Evolutionary conservation across 2,329 filamentous ascomycete genomes (phyloP).

Genomic region (Elsinoe perseae): DNA sequence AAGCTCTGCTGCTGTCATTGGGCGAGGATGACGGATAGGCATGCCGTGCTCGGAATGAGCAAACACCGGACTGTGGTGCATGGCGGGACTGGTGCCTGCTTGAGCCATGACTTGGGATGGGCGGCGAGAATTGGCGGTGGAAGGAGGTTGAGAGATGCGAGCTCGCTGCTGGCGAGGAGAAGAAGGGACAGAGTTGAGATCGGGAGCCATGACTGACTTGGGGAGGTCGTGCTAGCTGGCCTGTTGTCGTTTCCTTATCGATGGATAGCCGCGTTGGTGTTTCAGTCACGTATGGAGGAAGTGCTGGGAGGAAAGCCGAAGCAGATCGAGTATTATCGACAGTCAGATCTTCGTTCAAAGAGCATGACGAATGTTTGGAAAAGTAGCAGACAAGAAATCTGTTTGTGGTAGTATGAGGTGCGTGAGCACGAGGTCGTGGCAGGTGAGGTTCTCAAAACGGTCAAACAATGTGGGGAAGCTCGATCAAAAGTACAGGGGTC

Average conservation of each 20-base stretch:
- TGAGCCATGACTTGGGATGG: slow-evolving; percentile 36
- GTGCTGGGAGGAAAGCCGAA: neutral
- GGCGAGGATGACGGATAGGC: slow-evolving; percentile 76
- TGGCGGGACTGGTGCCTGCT: slow-evolving; percentile 2
- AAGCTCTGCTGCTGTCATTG: slow-evolving; percentile 79
- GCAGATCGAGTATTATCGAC: neutral
- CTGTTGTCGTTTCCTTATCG: neutral
- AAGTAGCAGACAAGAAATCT: neutral
- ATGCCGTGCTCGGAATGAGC: slow-evolving; percentile 21
- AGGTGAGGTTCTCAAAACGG: slow-evolving; percentile 1
- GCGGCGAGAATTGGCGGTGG: slow-evolving; percentile 38
- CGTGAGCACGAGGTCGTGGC: neutral
- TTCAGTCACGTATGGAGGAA: neutral
- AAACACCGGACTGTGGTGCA: slow-evolving; percentile 12
- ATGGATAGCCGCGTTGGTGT: neutral
- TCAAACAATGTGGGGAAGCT: slow-evolving; percentile 10
- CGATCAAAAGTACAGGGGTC: neutral
- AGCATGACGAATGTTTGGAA: neutral
- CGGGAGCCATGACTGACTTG: slow-evolving; percentile 38
- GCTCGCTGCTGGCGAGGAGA: slow-evolving; percentile 31
- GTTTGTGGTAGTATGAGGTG: neutral
- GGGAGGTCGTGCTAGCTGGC: neutral
- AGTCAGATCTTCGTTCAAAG: neutral
- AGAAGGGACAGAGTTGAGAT: slow-evolving; percentile 38
- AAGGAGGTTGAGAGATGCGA: slow-evolving; percentile 31